Evolutionary conservation across 495 filamentous ascomycete species (phyloP).

Genomic region (Pyronema domesticum): DNA sequence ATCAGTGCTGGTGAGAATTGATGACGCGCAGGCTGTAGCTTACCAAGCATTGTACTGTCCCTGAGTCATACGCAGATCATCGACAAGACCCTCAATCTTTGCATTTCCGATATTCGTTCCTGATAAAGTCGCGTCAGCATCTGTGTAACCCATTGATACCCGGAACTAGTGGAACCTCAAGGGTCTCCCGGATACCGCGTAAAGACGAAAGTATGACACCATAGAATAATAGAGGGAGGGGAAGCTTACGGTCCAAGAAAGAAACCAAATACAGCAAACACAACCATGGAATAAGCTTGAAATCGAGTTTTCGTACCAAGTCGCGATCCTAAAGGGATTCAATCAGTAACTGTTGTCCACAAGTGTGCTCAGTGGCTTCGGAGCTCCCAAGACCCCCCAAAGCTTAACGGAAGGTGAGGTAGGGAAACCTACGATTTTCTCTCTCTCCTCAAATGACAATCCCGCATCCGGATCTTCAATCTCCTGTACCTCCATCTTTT

Average conservation of each 20-base stretch:
- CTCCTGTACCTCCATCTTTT: not conserved
- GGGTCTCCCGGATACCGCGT: not conserved
- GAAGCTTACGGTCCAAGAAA: slow-evolving; percentile 52
- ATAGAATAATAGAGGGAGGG: slow-evolving; percentile 4
- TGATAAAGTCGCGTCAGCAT: not conserved
- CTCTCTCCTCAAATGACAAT: slow-evolving; percentile 47
- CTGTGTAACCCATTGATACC: no score
- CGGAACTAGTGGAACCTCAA: not conserved
- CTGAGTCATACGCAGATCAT: slow-evolving; percentile 44
- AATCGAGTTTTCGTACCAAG: slow-evolving; percentile 53
- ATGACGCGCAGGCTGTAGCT: not conserved
- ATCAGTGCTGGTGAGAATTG: no score
- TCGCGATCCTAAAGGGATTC: slow-evolving; percentile 37
- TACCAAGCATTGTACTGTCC: slow-evolving; percentile 53
- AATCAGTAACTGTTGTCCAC: not conserved
- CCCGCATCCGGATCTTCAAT: slow-evolving; percentile 40
- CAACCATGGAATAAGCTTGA: slow-evolving; percentile 50
- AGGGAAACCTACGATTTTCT: slow-evolving; percentile 38
- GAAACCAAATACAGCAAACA: slow-evolving; percentile 69
- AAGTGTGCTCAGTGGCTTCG: not conserved
- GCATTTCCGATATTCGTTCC: slow-evolving; percentile 47
- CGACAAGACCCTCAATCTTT: slow-evolving; percentile 55
- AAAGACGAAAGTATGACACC: no score
- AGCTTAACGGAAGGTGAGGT: no score
- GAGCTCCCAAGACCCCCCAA: not conserved